Base-by-base conservation (phyloP, 2,329 filamentous ascomycete genomes). In the Aureobasidium namibiae region DNA sequence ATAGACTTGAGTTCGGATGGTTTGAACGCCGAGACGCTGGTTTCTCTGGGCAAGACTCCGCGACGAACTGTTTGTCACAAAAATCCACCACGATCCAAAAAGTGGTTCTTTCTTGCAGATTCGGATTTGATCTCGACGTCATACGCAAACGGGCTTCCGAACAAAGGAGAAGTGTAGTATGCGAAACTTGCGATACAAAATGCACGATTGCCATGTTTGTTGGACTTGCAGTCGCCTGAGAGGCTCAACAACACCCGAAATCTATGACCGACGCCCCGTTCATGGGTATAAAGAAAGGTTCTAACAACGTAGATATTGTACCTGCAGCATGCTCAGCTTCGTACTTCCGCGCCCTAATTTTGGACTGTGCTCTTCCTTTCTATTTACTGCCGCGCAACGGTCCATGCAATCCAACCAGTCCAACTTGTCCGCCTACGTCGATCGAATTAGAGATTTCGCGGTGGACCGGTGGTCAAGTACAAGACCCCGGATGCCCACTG, bases 391-490 rank as follows among this genome's bases (percentile, higher is more conserved):
- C 46, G 31, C 26, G 10, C 7, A 54, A 34, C 36, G 50, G 34
- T 21, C 50, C 42, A 29, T 42, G 50, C 39, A 38, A 54, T 54
- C 24, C 45, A 33, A n/a, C n/a, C n/a, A n/a, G n/a, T 39, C 23
- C 11, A 53, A 53, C 34, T 38, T 54, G 23, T 54, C 38, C 50
- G 44, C 49, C 49, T 52, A 44, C 36, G 38, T 44, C n/a, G 50
- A 54, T 54, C 50, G 6, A 26, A 38, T 38, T 8, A 44, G 38
- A 54, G 24, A 16, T 24, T 23, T 29, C 41, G 49, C 31, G 10
- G 21, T 41, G 34, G 34, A 53, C 49, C 23, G 23, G 13, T 31
- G 38, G 36, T 54, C 50, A 44, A 33, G 50, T 34, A 41, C 38
- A 54, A 21, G 16, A 54, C n/a, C 36, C 16, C 39, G 34, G 29